Evolutionary conservation across 2,329 filamentous ascomycete genomes (phyloP).

Genomic region (Colletotrichum sp.): DNA sequence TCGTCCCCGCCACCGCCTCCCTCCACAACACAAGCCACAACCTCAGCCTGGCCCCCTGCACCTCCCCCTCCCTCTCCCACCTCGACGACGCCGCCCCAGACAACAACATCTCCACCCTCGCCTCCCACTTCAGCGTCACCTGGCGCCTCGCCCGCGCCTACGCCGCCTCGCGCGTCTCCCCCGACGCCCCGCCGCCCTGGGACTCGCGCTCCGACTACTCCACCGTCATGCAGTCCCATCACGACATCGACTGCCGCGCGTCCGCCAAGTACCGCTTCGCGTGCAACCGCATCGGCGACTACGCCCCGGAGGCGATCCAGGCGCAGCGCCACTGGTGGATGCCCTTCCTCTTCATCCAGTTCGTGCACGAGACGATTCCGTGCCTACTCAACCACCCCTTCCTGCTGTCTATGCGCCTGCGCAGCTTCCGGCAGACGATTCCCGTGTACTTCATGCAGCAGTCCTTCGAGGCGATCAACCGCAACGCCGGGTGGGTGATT

Average conservation of each 20-base stretch:
- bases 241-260: conserved; percentile 57
- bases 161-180: conserved; percentile 47
- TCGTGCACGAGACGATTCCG: conserved; percentile 57
- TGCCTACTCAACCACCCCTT: conserved; percentile 60
- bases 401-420: conserved; percentile 55
- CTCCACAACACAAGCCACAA: neutral
- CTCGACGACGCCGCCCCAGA: conserved; percentile 13
- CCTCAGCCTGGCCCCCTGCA: neutral
- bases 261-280: conserved; percentile 56
- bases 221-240: conserved; percentile 51
- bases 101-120: conserved; percentile 49
- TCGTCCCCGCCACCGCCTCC: conserved; percentile 5
- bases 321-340: conserved; percentile 55
- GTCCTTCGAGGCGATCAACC: conserved; percentile 54
- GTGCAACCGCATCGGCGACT: conserved; percentile 49
- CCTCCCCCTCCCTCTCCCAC: neutral
- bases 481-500: conserved; percentile 57
- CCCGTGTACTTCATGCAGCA: conserved; percentile 60
- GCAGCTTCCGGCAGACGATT: conserved; percentile 55
- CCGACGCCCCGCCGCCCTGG: conserved; percentile 44
- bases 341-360: conserved; percentile 56
- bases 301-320: conserved; percentile 44
- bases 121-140: conserved; percentile 46
- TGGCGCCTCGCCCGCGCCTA: conserved; percentile 54
- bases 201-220: conserved; percentile 57